Evolutionary conservation across 345 rosid genomes (phyloP), one percentile per base, ranked within the genome.

Genomic region (Barbarea vulgaris): DNA sequence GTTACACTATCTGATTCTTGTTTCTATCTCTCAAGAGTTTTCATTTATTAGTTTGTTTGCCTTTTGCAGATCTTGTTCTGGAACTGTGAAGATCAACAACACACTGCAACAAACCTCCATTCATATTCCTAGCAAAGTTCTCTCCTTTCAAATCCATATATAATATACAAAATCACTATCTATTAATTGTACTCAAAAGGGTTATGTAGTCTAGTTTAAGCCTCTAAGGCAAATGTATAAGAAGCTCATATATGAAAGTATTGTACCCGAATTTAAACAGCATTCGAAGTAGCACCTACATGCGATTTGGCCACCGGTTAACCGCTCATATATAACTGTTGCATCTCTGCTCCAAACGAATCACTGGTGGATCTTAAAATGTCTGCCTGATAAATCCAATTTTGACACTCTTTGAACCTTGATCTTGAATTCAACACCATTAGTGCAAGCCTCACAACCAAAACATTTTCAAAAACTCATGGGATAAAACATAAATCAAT

Each of bases 41-140:
- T 57, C 52, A 48, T 30, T 19, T 21, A 14, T 19, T 21, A 14
- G 27, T 56, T 57, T 56, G 18, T 25, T 77, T 70, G 44, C 19
- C n/a, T 77, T 18, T 58, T 50, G 73, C 73, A 77, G 81, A 65
- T 56, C 64, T 64, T 65, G 77, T 64, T 47, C 28, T 77, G 30
- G 81, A 77, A 52, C 63, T 77, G 13, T 71, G 73, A 77, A 66
- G 73, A 58, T 28, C 70, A 54, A 36, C 31, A 18, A 70, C 39
- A 58, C 24, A 14, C 31, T 64, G 37, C 67, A 64, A 47, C 28
- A 56, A 64, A 56, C 47, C 55, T 56, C 14, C 9, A 64, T 9
- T 57, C 18, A 21, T 21, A 34, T 28, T 50, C 55, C 63, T 50
- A 39, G 25, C 48, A 48, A 77, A 44, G 15, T 22, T 64, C 67